A percentile compares a stretch with the other conserved stretches of the same genome.
Conservation (phyloP, 371 early-diverging fungal species). For the Mucor sp. region DNA sequence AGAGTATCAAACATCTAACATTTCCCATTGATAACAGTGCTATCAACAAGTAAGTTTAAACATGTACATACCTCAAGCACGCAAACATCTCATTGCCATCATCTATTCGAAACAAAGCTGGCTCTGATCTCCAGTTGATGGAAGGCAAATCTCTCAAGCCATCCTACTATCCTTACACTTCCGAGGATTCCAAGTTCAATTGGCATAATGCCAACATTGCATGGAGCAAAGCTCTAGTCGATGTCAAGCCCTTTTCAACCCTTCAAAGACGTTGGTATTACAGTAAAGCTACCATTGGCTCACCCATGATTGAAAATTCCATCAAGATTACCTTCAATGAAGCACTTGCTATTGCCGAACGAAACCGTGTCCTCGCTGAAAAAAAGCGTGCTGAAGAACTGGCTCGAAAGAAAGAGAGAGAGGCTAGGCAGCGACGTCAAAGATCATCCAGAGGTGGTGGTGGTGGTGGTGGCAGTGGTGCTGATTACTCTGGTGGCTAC, state of each 20-base stretch:
- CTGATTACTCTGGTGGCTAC: too few relatives aligned
- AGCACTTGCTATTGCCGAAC: neutral
- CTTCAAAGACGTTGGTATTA: neutral
- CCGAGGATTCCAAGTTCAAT: neutral
- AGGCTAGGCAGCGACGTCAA: neutral
- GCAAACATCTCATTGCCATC: neutral
- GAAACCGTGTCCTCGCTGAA: too few relatives aligned
- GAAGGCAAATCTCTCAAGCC: neutral
- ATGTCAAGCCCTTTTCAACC: neutral
- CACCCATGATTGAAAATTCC: neutral
- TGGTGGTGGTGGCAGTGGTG: neutral
- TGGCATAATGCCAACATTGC: neutral
- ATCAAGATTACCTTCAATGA: neutral
- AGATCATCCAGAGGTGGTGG: slow-evolving; percentile 6
- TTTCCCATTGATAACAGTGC: neutral
- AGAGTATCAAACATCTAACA: neutral
- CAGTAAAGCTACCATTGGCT: neutral
- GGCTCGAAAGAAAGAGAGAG: neutral
- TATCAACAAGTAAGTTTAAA: neutral
- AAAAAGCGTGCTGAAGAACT: neutral
- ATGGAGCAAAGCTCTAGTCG: neutral
- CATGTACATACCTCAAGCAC: neutral
- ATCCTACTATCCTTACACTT: neutral
- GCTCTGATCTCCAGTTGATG: neutral
- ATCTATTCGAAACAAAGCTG: neutral